These are phyloP conservation scores for Trichosanthes cucumerina DNA, from an alignment of 306 rosid genomes.

Conservation along the genomic window DNA sequence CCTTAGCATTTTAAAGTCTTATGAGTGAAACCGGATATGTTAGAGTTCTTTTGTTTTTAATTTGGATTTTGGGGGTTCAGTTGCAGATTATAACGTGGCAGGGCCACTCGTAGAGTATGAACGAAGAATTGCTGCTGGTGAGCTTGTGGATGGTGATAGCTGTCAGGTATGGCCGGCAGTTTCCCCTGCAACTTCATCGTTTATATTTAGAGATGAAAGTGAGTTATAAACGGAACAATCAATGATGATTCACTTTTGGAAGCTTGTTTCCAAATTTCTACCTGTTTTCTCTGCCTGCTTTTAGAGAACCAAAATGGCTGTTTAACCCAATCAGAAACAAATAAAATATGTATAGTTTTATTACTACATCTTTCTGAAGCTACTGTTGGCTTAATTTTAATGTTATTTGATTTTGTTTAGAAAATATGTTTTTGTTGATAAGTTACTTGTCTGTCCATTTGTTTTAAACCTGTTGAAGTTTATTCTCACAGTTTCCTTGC, in stretches of 20 bases:
- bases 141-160: slow-evolving; percentile 75
- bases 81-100: slow-evolving; percentile 35
- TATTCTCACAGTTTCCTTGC: slow-evolving; percentile 15
- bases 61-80: slow-evolving; percentile 7
- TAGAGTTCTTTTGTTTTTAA: neutral
- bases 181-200: neutral
- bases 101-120: slow-evolving; percentile 97
- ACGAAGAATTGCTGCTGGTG: slow-evolving; percentile 67
- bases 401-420: neutral
- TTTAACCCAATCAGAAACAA: neutral
- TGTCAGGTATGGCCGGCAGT: slow-evolving; percentile 51
- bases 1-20: neutral
- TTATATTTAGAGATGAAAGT: neutral
- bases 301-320: neutral
- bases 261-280: neutral
- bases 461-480: slow-evolving; percentile 13
- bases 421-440: neutral
- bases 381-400: neutral
- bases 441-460: neutral
- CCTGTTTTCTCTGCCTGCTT: neutral
- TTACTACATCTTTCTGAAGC: neutral
- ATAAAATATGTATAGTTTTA: neutral
- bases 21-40: neutral
- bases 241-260: neutral
- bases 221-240: neutral